Base-by-base conservation (phyloP, 257 asterid species). In the Solanum sejunctum region DNA sequence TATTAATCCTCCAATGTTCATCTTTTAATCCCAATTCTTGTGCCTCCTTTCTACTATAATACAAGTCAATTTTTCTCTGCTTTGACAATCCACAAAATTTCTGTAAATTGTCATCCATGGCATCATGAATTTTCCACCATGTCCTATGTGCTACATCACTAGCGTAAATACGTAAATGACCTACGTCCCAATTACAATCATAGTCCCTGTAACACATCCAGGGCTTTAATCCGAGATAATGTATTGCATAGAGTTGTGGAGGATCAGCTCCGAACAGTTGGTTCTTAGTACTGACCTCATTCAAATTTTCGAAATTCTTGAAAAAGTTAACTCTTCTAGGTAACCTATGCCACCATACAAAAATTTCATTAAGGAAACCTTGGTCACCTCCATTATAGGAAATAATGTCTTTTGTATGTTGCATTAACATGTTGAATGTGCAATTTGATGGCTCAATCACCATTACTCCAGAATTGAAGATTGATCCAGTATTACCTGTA, bases 301-400 rank as follows among this genome's bases (percentile, higher is more conserved):
- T 69, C 0, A 95, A 85, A 0, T 92, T 83, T 32, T 97, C 93
- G 77, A 95, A 95, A 45, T 94, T 94, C 92, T 95, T 95, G 80
- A 95, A 83, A 79, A 90, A 95, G 9, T 95, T 95, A 0, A 92
- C 90, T 43, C 98, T 71, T 66, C 98, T 85, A 3, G 99, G 97
- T 78, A 95, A 66, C n/a, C 98, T 84, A 83, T 95, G 99, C 99
- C 98, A 93, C 95, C 95, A 93, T 8, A 94, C 97, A 82, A 93
- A 95, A 0, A 95, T 81, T 87, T 95, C 97, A 72, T 95, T 95
- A 7, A 95, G 85, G 32, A 92, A 95, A 0, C 98, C 99, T 83
- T 95, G 99, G 16, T 95, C 99, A 20, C 99, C 99, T 54, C 98
- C 99, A 77, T 95, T 95, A 90, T 95, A 95, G 2, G 99, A 95